Conservation (phyloP, 1,139 yeast genomes). For the Kluyveromyces sp. region DNA sequence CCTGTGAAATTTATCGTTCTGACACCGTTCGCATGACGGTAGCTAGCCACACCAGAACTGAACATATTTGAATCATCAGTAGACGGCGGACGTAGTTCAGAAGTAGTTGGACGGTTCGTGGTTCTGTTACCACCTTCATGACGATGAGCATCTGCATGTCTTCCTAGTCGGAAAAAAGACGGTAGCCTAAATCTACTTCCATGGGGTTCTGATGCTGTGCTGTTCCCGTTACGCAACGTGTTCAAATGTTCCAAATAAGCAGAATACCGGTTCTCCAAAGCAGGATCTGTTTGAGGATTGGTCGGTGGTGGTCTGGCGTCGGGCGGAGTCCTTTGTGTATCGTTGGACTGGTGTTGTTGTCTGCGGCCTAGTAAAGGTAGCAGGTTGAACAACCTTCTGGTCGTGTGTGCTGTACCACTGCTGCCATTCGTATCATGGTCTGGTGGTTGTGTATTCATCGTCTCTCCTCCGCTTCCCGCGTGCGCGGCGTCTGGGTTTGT, state of each 20-base stretch:
- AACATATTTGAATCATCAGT: constrained; percentile 6
- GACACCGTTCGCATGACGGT: constrained; percentile 12
- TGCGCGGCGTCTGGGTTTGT: neutral
- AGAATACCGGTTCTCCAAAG: constrained; percentile 5
- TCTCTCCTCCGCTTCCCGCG: neutral
- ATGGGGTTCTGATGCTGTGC: neutral
- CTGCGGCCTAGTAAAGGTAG: constrained; percentile 3
- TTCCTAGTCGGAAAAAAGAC: constrained; percentile 9
- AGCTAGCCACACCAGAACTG: constrained; percentile 14
- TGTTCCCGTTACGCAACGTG: constrained; percentile 5
- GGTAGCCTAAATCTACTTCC: constrained; percentile 6
- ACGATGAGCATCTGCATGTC: constrained; percentile 7
- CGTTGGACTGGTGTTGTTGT: neutral
- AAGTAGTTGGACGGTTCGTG: neutral
- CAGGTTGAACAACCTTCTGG: constrained; percentile 2
- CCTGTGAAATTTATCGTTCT: constrained; percentile 13
- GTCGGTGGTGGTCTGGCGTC: neutral
- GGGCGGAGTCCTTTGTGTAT: neutral
- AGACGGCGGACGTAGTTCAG: neutral
- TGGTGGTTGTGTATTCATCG: neutral
- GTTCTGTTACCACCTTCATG: constrained; percentile 4
- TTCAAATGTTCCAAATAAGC: constrained; percentile 4
- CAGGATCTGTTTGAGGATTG: neutral
- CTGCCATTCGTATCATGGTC: neutral
- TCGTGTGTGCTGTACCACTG: neutral